phyloP scores from a whole-genome alignment of 1,139 yeast genomes.

The Ogataea hybrid region DNA sequence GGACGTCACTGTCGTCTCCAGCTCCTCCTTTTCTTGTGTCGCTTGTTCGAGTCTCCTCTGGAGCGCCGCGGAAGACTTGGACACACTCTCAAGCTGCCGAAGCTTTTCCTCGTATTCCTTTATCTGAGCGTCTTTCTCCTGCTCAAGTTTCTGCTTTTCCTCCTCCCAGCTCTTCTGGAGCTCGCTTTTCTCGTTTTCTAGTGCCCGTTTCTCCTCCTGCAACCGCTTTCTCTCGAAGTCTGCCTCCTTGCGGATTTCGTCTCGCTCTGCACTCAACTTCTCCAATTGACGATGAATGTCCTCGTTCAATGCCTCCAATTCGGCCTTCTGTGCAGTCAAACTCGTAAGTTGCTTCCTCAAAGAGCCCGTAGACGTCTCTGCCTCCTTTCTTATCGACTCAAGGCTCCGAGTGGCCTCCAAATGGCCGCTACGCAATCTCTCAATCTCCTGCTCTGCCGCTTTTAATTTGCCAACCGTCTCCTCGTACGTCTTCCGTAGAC shows the following conservation, averaged over 20 bases:
- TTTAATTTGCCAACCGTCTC: conserved; percentile 39
- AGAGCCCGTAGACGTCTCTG: conserved; percentile 11
- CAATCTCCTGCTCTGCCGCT: conserved; percentile 38
- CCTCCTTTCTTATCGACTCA: conserved; percentile 38
- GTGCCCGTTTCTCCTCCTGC: neutral
- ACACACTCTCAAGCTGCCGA: neutral
- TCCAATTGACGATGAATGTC: neutral
- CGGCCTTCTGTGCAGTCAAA: conserved; percentile 10
- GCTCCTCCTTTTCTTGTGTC: conserved; percentile 1
- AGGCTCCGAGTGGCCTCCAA: conserved; percentile 46
- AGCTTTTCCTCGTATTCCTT: conserved; percentile 3
- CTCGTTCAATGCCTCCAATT: conserved; percentile 5
- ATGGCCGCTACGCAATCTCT: conserved; percentile 43
- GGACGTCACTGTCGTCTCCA: conserved; percentile 5
- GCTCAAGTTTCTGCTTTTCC: neutral
- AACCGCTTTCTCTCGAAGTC: neutral
- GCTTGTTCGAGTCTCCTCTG: neutral
- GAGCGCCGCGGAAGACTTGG: neutral
- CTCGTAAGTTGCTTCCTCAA: conserved; percentile 1
- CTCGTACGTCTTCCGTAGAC: conserved; percentile 32
- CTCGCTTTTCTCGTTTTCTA: neutral
- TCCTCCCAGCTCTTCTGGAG: neutral
- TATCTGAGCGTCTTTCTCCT: neutral
- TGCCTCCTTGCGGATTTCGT: neutral
- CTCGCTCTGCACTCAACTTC: conserved; percentile 2